Evolutionary conservation across 2,329 filamentous ascomycete species (phyloP), one percentile per base, ranked within the genome.

Genomic region (Hirsutella minnesotensis): DNA sequence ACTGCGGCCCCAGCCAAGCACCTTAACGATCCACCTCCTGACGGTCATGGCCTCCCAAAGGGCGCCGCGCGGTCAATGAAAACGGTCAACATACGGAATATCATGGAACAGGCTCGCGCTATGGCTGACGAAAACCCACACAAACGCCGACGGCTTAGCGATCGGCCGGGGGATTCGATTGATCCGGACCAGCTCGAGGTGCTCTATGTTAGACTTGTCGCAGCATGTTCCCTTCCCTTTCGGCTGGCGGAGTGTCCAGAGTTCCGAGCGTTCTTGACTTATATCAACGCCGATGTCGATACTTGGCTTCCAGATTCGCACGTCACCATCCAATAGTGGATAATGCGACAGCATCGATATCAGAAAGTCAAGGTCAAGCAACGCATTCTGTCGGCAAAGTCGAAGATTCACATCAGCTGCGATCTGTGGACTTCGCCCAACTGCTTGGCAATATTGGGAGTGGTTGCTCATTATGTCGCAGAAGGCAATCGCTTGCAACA

Each of bases 1-100:
- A n/a, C 37, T n/a, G 42, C 42, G 27, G 35, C 45, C 44, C 42
- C 39, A n/a, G 45, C 45, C 15, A 42, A 41, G 39, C 45, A 47
- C 39, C 45, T 44, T 3, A 47, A 36, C 22, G 42, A 44, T 35
- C 44, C 44, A 43, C 45, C 45, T 35, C 45, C 42, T 39, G 41
- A 40, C 12, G 41, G 45, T 12, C 42, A 46, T 27, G 34, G 42
- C 30, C 45, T 46, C 4, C 39, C 39, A 3, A 41, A 41, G 34
- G 18, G 29, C 35, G 39, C 42, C 7, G 39, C 39, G 24, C 36
- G 42, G 43, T 39, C 34, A 22, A 30, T 35, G 7, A 44, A 44
- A 27, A 37, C 44, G 21, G 29, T 36, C n/a, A 44, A 33, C 9
- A 47, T 44, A 27, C 39, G 37, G 19, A 38, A 39, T 20, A 47